These are phyloP conservation scores for Periglandula ipomoeae DNA, from an alignment of 2,329 filamentous ascomycete species.

Conservation along the genomic window DNA sequence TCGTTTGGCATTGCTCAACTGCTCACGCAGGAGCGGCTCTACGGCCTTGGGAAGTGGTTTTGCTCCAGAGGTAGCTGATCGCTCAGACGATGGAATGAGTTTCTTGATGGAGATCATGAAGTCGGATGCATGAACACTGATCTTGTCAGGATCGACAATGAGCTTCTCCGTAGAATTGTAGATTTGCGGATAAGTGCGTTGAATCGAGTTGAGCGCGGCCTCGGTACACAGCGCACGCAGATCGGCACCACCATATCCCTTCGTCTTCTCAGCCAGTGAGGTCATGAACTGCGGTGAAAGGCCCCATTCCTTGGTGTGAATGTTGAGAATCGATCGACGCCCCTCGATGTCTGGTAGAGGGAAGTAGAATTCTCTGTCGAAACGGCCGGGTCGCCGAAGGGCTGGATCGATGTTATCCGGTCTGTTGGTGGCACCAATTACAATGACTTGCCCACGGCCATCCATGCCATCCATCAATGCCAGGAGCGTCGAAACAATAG, in stretches of 20 bases:
- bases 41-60: slow-evolving; percentile 70
- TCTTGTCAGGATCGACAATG: slow-evolving; percentile 74
- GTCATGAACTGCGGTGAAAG: slow-evolving; percentile 71
- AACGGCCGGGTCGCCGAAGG: slow-evolving; percentile 85
- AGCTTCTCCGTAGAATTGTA: slow-evolving; percentile 87
- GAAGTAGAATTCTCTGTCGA: slow-evolving; percentile 97
- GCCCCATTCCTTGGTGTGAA: slow-evolving; percentile 92
- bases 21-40: slow-evolving; percentile 68
- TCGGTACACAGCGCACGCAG: slow-evolving; percentile 90
- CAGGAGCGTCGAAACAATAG: slow-evolving; percentile 89
- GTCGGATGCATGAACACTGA: slow-evolving; percentile 82
- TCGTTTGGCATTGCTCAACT: slow-evolving; percentile 59
- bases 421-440: slow-evolving; percentile 96
- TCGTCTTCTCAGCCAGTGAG: slow-evolving; percentile 77
- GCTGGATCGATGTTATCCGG: slow-evolving; percentile 95
- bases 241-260: slow-evolving; percentile 95
- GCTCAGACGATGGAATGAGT: slow-evolving; percentile 88
- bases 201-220: slow-evolving; percentile 89
- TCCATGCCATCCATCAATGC: slow-evolving; percentile 98
- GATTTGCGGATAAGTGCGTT: slow-evolving; percentile 92
- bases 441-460: slow-evolving; percentile 93
- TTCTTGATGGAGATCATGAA: slow-evolving; percentile 97
- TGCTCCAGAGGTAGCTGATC: slow-evolving; percentile 77
- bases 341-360: slow-evolving; percentile 76
- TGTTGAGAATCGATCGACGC: slow-evolving; percentile 80